These are phyloP conservation scores for Fusarium sambucinum DNA, from an alignment of 2,329 filamentous ascomycete species.

Conservation along the genomic window DNA sequence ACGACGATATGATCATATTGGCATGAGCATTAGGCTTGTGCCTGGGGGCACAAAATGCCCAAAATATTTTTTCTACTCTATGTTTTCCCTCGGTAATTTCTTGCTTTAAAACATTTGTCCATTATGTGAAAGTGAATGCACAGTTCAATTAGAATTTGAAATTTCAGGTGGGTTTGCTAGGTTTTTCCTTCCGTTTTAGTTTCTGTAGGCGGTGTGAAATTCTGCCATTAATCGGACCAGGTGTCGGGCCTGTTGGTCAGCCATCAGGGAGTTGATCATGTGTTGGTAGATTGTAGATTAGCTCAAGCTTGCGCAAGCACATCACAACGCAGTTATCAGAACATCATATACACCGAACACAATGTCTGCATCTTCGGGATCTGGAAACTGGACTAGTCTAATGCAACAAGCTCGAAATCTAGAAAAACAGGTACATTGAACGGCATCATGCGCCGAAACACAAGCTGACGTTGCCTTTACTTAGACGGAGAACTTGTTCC, in stretches of 20 bases:
- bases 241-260: constrained; percentile 33
- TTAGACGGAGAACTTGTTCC: constrained; percentile 86
- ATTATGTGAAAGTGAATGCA: too few species aligned
- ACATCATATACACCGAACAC: constrained; percentile 19
- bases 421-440: constrained; percentile 81
- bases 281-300: constrained; percentile 30
- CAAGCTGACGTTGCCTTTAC: constrained; percentile 39
- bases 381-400: constrained; percentile 88
- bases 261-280: constrained; percentile 45
- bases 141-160: constrained; percentile 40
- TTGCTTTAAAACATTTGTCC: too few species aligned
- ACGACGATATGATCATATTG: too few species aligned
- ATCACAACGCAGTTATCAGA: constrained; percentile 29
- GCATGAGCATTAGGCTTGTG: too few species aligned
- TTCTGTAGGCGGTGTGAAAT: constrained; percentile 47
- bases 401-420: constrained; percentile 90
- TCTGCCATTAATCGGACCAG: constrained; percentile 46
- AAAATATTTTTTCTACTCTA: too few species aligned
- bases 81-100: too few species aligned
- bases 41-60: too few species aligned
- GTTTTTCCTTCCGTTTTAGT: constrained; percentile 6
- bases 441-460: constrained; percentile 32
- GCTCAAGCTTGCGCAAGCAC: constrained; percentile 24
- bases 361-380: constrained; percentile 66
- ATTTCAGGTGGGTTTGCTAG: constrained; percentile 42